phyloP scores from a whole-genome alignment of 2,329 filamentous ascomycete genomes.

The Aspergillus ochraceoroseus region DNA sequence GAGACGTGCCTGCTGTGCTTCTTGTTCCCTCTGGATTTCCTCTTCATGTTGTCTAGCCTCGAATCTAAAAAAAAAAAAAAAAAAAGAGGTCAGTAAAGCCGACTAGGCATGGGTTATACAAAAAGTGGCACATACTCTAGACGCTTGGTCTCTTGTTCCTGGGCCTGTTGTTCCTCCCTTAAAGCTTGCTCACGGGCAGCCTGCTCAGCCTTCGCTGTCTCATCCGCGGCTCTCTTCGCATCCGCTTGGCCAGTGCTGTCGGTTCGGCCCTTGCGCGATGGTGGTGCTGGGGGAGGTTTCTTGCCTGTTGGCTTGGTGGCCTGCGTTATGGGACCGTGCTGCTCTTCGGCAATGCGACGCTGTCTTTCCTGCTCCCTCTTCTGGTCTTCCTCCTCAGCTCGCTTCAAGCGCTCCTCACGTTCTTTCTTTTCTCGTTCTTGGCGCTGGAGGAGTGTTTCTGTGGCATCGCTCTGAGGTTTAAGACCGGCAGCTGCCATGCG shows the following conservation, averaged over 20 bases:
- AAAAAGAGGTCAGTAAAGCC: conserved; percentile 9
- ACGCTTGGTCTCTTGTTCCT: conserved; percentile 66
- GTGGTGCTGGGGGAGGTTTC: conserved; percentile 65
- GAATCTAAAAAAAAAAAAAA: conserved; percentile 51
- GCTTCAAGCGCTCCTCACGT: conserved; percentile 75
- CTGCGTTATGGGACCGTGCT: conserved; percentile 57
- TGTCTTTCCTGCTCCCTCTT: conserved; percentile 83
- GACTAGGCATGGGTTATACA: neutral
- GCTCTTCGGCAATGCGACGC: conserved; percentile 71
- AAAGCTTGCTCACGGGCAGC: conserved; percentile 51
- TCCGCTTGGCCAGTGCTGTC: conserved; percentile 56
- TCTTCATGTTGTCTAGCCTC: conserved; percentile 71
- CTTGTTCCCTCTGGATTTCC: conserved; percentile 72
- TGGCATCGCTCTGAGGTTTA: conserved; percentile 71
- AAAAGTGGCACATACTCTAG: conserved; percentile 67
- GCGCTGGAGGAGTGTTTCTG: conserved; percentile 76
- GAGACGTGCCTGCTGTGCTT: conserved; percentile 75
- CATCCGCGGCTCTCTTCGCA: conserved; percentile 52
- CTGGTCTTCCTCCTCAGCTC: conserved; percentile 91
- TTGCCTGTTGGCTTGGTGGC: conserved; percentile 53
- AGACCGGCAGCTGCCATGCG: conserved; percentile 89
- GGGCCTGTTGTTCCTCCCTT: conserved; percentile 65
- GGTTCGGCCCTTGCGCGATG: conserved; percentile 64
- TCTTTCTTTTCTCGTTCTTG: conserved; percentile 84
- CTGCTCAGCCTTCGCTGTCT: conserved; percentile 60